Conservation (phyloP, 805 yeast species). For the Candida krabiensis region DNA sequence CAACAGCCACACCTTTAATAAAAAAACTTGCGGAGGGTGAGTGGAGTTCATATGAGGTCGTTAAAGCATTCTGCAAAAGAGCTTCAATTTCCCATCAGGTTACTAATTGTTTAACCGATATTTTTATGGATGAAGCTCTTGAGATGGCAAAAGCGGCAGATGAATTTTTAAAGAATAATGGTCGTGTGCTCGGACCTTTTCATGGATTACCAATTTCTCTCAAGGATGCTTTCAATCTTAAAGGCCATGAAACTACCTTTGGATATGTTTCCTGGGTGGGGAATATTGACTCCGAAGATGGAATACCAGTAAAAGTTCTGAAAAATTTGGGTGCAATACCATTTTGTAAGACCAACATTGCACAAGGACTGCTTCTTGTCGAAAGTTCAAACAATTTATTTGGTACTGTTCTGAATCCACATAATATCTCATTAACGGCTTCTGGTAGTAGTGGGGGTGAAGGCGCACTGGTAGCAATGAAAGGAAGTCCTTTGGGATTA, state of each 20-base stretch:
- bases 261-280: conserved; percentile 45
- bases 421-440: conserved; percentile 41
- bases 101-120: conserved; percentile 45
- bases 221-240: conserved; percentile 52
- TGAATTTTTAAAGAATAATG: conserved; percentile 42
- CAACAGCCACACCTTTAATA: conserved; percentile 32
- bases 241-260: conserved; percentile 50
- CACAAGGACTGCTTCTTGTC: conserved; percentile 54
- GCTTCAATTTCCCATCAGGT: conserved; percentile 47
- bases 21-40: conserved; percentile 38
- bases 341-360: conserved; percentile 54
- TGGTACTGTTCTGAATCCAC: conserved; percentile 51
- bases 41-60: conserved; percentile 38
- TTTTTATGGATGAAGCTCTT: conserved; percentile 46
- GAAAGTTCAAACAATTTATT: conserved; percentile 54
- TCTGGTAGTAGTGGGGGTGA: conserved; percentile 59
- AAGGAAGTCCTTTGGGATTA: conserved; percentile 43
- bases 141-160: conserved; percentile 50
- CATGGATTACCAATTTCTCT: conserved; percentile 64
- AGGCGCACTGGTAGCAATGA: conserved; percentile 42
- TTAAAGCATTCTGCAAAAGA: conserved; percentile 45
- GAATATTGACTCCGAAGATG: conserved; percentile 39
- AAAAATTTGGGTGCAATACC: conserved; percentile 54
- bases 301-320: conserved; percentile 41
- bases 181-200: conserved; percentile 50